A percentile compares a stretch with the other conserved stretches of the same genome.
Evolutionary conservation across 202 grass and related monocot genomes (phyloP).

Genomic region (Musa balbisiana): DNA sequence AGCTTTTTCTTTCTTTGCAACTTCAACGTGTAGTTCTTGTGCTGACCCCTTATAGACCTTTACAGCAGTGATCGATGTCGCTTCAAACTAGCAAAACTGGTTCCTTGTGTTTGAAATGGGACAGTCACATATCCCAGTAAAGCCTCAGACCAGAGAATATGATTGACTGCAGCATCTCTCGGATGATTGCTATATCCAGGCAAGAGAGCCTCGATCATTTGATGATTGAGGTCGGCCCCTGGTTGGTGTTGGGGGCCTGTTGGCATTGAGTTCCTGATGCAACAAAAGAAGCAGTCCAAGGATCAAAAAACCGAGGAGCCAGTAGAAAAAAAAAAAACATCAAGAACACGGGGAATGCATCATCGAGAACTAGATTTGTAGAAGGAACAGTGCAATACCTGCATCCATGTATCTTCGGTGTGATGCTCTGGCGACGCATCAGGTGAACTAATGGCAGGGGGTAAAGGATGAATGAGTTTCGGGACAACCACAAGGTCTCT

Average conservation of each 20-base stretch:
- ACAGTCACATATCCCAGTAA: not conserved
- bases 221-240: constrained; percentile 82
- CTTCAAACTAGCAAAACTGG: not conserved
- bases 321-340: not conserved
- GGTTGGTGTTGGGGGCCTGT: constrained; percentile 85
- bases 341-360: too few relatives aligned
- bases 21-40: not conserved
- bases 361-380: too few relatives aligned
- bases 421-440: constrained; percentile 67
- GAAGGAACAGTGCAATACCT: constrained; percentile 28
- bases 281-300: not conserved
- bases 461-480: constrained; percentile 98
- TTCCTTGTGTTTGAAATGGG: not conserved
- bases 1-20: not conserved
- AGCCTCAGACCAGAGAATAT: not conserved
- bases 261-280: constrained; percentile 83
- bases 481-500: constrained; percentile 97
- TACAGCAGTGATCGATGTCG: not conserved
- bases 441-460: constrained; percentile 70
- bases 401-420: constrained; percentile 95
- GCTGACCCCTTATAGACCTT: not conserved
- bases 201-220: constrained; percentile 67
- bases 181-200: constrained; percentile 33
- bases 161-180: not conserved
- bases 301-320: not conserved